Conservation (phyloP, 176 grass and related monocot genomes). For the Oryza meyeriana region DNA sequence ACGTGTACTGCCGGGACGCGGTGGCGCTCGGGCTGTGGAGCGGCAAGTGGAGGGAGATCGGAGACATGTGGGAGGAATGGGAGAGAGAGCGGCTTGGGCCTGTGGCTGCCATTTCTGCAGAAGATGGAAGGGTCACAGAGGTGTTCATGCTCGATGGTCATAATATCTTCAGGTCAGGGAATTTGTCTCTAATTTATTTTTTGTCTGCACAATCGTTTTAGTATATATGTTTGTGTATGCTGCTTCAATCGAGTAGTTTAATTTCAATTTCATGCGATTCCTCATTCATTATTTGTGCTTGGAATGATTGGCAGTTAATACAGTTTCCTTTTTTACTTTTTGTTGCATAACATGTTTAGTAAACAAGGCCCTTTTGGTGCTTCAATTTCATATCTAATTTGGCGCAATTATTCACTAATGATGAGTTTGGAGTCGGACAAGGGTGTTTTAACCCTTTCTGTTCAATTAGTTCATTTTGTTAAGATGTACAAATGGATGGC, state of each 20-base stretch:
- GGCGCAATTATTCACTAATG: not conserved
- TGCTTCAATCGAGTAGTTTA: not conserved
- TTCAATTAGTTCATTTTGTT: constrained; percentile 6
- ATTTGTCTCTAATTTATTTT: constrained; percentile 16
- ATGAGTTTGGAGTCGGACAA: not conserved
- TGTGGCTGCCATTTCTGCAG: constrained; percentile 47
- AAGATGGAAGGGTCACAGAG: constrained; percentile 47
- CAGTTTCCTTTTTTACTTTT: constrained; percentile 2
- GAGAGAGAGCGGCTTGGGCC: constrained; percentile 62
- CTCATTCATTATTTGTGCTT: not conserved
- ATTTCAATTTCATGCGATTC: not conserved
- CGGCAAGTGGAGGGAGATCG: constrained; percentile 73
- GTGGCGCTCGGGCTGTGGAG: constrained; percentile 67
- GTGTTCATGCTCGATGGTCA: constrained; percentile 73
- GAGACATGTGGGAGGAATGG: constrained; percentile 78
- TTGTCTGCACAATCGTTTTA: not conserved
- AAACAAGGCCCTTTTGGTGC: constrained; percentile 3
- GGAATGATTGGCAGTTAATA: not conserved
- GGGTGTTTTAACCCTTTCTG: not conserved
- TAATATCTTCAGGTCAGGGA: constrained; percentile 65
- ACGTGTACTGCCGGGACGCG: constrained; percentile 70
- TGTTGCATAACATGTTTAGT: not conserved
- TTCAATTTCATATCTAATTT: constrained; percentile 4
- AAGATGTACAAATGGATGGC: not conserved
- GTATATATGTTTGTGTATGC: not conserved